Evolutionary conservation across 2,329 filamentous ascomycete genomes (phyloP).

Genomic region (Ophiostoma ulmi): DNA sequence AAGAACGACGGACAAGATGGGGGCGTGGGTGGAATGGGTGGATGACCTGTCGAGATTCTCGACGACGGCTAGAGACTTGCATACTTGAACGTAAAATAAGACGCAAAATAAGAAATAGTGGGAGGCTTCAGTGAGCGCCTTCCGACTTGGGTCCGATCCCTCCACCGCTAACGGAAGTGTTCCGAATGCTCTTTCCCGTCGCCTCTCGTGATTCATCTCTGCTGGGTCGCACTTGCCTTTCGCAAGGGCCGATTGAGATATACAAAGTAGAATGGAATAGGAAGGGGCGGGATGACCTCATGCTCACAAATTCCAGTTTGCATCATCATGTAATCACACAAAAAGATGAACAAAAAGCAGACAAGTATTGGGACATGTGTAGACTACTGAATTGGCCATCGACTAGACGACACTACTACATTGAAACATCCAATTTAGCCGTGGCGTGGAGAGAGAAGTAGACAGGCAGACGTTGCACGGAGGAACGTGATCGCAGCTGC

Average conservation of each 20-base stretch:
- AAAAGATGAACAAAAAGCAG: too few relatives aligned
- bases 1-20: conserved; percentile 12
- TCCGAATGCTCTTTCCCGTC: background rate
- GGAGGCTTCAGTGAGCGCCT: background rate
- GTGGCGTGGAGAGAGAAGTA: background rate
- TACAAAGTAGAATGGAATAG: background rate
- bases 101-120: background rate
- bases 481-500: background rate
- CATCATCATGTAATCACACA: background rate
- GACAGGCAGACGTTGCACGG: background rate
- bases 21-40: conserved; percentile 18
- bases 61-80: background rate
- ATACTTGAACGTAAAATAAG: too few relatives aligned
- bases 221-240: background rate
- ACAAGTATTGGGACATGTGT: background rate
- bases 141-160: conserved; percentile 13
- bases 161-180: conserved; percentile 13
- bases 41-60: conserved; percentile 14
- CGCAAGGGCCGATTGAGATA: background rate
- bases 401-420: background rate
- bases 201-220: background rate
- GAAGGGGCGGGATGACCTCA: background rate
- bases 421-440: conserved; percentile 1
- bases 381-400: background rate
- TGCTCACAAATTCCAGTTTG: background rate